Evolutionary conservation across 202 grass and related monocot genomes (phyloP).

Genomic region (Thinopyrum obtusiflorum): DNA sequence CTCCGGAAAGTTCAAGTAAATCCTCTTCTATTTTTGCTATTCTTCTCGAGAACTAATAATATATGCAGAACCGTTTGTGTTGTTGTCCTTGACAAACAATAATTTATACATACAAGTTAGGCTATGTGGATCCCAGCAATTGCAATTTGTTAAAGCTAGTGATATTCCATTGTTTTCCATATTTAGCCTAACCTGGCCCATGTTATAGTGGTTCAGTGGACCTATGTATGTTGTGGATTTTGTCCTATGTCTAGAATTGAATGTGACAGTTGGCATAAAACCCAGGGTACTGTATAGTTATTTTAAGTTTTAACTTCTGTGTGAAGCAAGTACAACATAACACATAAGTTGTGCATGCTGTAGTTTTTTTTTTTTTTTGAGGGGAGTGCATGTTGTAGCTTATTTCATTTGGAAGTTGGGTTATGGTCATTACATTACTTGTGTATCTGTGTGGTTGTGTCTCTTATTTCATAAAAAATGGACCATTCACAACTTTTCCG

Average conservation of each 20-base stretch:
- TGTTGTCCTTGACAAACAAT: neutral
- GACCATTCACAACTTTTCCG: slow-evolving; percentile 1
- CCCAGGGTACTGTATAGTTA: neutral
- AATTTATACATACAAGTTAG: slow-evolving; percentile 10
- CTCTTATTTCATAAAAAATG: neutral
- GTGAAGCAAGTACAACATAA: slow-evolving; percentile 1
- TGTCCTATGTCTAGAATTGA: slow-evolving; percentile 21
- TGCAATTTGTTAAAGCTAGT: slow-evolving; percentile 25
- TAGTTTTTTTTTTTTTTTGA: slow-evolving; percentile 19
- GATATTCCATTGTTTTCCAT: neutral
- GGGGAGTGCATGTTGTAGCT: slow-evolving; percentile 4
- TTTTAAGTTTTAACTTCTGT: slow-evolving; percentile 20
- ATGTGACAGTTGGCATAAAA: slow-evolving; percentile 15
- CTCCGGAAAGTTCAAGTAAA: slow-evolving; percentile 99
- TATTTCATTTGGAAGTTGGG: slow-evolving; percentile 14
- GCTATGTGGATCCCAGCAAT: neutral
- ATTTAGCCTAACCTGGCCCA: neutral
- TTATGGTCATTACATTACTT: slow-evolving; percentile 12
- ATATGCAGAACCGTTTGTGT: slow-evolving; percentile 1
- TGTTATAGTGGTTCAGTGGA: neutral
- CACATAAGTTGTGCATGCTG: neutral
- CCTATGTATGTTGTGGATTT: neutral
- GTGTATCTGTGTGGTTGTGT: neutral
- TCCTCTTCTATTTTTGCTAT: slow-evolving; percentile 27
- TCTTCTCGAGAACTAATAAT: slow-evolving; percentile 3